Evolutionary conservation across 2,329 filamentous ascomycete genomes (phyloP), one percentile per base, ranked within the genome.

Genomic region (Aspergillus sp.): DNA sequence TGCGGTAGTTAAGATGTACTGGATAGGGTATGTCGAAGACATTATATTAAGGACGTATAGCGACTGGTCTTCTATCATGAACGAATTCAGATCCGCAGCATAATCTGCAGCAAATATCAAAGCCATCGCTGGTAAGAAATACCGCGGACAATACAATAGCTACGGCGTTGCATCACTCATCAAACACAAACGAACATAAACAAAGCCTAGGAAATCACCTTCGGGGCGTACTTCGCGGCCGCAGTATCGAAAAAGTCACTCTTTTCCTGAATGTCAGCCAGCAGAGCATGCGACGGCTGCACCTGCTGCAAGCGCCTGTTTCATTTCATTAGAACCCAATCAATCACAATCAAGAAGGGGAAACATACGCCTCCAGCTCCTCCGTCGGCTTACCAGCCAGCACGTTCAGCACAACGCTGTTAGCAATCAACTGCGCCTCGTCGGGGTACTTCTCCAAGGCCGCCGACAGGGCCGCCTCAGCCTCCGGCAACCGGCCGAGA

Each of bases 211-310:
- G 67, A 66, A 16, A 68, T 63, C 42, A 91, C 90, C 78, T 93
- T 96, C 31, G 92, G 83, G 60, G 84, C 87, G 74, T 94, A 97
- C 76, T 96, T 97, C 21, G 84, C 80, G 17, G 89, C 89, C 11
- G 92, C 92, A 64, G 86, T 86, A 71, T 96, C 90, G 68, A 97
- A 97, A 53, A 91, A 75, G n/a, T 80, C 82, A 71, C 85, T 90
- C 86, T 96, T 97, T 74, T 91, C 89, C 65, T 85, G 81, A 62
- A 96, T 75, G 63, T 96, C 92, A 38, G 73, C 70, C 52, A 97
- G 71, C 56, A 94, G 78, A 31, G 83, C 76, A 71, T 97, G 91
- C 49, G 86, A 74, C 21, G 87, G 81, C 49, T 88, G 81, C 14
- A 76, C 75, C 48, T 79, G 81, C 53, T 67, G 58, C 59, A 85